Evolutionary conservation across 2,329 filamentous ascomycete genomes (phyloP).

Genomic region (Fusarium azukiicola): DNA sequence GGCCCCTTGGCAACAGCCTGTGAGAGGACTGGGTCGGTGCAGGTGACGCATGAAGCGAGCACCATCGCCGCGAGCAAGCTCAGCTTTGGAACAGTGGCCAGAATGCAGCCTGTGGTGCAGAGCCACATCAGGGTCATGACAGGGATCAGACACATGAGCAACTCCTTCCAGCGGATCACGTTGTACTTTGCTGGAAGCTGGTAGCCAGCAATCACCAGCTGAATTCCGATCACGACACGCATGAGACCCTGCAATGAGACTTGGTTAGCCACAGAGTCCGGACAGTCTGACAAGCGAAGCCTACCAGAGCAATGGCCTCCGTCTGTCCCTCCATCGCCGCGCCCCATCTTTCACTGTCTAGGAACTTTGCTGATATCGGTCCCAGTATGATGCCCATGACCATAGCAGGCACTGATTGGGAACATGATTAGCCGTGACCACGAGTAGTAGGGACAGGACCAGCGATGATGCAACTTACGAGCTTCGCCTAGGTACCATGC

Average conservation of each 20-base stretch:
- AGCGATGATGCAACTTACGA: conserved; percentile 59
- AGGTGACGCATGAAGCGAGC: conserved; percentile 80
- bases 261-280: conserved; percentile 16
- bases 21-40: conserved; percentile 81
- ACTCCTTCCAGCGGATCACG: conserved; percentile 70
- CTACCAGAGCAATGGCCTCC: conserved; percentile 64
- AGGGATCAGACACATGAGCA: conserved; percentile 76
- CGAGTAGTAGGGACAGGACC: neutral
- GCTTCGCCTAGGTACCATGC: conserved; percentile 77
- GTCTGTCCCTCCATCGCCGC: conserved; percentile 53
- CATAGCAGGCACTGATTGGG: conserved; percentile 72
- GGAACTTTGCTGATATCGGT: conserved; percentile 73
- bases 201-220: conserved; percentile 80
- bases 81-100: conserved; percentile 75
- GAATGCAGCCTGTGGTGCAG: conserved; percentile 75
- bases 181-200: conserved; percentile 79
- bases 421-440: neutral
- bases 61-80: conserved; percentile 75
- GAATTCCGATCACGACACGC: conserved; percentile 79
- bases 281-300: conserved; percentile 14
- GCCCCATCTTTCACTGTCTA: conserved; percentile 63
- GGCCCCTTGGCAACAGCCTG: conserved; percentile 82
- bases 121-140: conserved; percentile 83
- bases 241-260: conserved; percentile 65
- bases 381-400: conserved; percentile 75